These are phyloP conservation scores for Hypsizygus ulmarius DNA, from an alignment of 1,284 basidiomycete species.

Conservation along the genomic window DNA sequence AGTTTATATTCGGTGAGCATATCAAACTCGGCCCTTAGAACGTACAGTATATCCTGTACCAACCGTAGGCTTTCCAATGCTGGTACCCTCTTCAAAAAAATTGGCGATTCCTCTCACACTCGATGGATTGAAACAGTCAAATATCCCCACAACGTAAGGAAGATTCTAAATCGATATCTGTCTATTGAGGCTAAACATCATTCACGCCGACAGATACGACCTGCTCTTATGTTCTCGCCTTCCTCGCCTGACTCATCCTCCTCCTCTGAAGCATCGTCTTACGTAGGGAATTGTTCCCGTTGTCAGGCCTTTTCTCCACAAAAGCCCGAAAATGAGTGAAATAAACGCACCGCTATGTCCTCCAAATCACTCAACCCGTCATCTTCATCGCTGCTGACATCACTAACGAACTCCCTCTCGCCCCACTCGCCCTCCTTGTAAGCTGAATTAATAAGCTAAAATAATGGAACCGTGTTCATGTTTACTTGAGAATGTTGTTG, in stretches of 20 bases:
- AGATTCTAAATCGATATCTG: too few relatives aligned
- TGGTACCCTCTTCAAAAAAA: conserved; percentile 28
- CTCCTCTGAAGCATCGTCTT: too few relatives aligned
- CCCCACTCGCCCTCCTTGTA: conserved; percentile 54
- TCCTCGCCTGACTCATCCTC: too few relatives aligned
- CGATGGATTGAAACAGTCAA: conserved; percentile 30
- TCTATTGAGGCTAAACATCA: too few relatives aligned
- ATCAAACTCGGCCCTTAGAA: neutral
- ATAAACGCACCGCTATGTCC: conserved; percentile 49
- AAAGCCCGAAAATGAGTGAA: too few relatives aligned
- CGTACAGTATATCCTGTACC: neutral
- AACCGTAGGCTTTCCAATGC: conserved; percentile 17
- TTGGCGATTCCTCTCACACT: conserved; percentile 33
- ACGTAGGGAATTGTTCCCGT: too few relatives aligned
- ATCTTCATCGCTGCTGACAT: conserved; percentile 68
- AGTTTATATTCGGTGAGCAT: conserved; percentile 35
- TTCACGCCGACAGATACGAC: too few relatives aligned
- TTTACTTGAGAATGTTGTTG: too few relatives aligned
- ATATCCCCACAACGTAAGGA: conserved; percentile 32
- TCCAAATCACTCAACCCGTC: conserved; percentile 72
- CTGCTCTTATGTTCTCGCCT: too few relatives aligned
- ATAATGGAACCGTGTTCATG: too few relatives aligned
- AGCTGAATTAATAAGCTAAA: too few relatives aligned
- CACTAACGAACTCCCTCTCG: conserved; percentile 85
- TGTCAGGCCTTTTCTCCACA: too few relatives aligned